Evolutionary conservation across 2,329 filamentous ascomycete genomes (phyloP).

Genomic region (Aureobasidium melanogenum): DNA sequence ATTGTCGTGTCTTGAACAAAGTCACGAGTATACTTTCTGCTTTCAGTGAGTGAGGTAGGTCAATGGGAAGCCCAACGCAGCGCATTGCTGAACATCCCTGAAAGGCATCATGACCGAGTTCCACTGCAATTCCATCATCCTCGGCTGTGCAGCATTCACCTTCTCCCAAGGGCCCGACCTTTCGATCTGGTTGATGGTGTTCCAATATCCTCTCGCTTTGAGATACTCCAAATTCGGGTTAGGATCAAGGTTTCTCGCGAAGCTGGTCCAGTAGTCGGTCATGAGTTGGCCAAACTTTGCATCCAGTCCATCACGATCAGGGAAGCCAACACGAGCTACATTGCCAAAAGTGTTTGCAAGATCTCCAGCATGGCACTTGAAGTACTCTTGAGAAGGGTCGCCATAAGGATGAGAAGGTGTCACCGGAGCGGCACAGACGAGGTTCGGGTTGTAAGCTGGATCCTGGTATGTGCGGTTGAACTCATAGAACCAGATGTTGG

Average conservation of each 20-base stretch:
- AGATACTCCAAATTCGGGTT: conserved; percentile 27
- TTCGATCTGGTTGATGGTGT: conserved; percentile 23
- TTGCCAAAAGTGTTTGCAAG: conserved; percentile 33
- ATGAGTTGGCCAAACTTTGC: conserved; percentile 17
- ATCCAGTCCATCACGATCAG: conserved; percentile 31
- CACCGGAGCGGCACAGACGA: conserved; percentile 23
- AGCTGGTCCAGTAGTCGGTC: conserved; percentile 26
- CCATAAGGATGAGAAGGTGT: conserved; percentile 24
- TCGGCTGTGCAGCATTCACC: conserved; percentile 1
- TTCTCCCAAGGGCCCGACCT: conserved; percentile 23
- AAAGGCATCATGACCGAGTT: conserved; percentile 11
- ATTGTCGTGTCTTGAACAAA: no score
- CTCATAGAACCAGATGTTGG: conserved; percentile 27
- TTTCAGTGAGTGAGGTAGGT: background rate
- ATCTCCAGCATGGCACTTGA: conserved; percentile 35
- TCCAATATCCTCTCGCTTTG: conserved; percentile 22
- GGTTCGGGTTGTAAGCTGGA: conserved; percentile 16
- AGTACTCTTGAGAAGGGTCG: conserved; percentile 31
- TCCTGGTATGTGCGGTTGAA: conserved; percentile 36
- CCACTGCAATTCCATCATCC: conserved; percentile 15
- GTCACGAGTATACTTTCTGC: background rate
- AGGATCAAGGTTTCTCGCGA: conserved; percentile 27
- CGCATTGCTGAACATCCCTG: conserved; percentile 12
- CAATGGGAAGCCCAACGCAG: background rate
- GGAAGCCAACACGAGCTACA: conserved; percentile 22